phyloP scores from a whole-genome alignment of 148 eudicot species.

The Bassia scoparia region DNA sequence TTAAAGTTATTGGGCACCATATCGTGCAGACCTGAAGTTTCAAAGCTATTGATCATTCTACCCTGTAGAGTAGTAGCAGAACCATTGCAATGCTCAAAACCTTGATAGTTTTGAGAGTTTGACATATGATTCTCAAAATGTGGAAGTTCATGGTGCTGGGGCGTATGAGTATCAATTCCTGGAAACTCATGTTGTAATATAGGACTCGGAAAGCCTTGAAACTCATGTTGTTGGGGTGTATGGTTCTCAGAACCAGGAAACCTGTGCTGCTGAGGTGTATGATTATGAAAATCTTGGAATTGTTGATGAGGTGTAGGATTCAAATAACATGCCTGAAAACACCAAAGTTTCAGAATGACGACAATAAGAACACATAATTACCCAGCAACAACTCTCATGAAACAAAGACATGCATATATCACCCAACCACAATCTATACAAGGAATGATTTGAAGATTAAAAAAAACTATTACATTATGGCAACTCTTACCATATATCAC shows the following conservation, averaged over 20 bases:
- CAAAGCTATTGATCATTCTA: slow-evolving; percentile 21
- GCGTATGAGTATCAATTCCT: slow-evolving; percentile 20
- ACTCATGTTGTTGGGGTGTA: slow-evolving; percentile 23
- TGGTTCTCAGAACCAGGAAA: slow-evolving; percentile 27
- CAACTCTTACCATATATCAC: too few species aligned
- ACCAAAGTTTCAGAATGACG: background rate
- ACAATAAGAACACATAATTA: background rate
- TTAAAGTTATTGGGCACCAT: slow-evolving; percentile 23
- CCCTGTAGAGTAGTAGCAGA: slow-evolving; percentile 21
- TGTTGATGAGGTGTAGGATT: slow-evolving; percentile 26
- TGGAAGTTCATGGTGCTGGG: slow-evolving; percentile 22
- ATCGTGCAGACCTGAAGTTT: slow-evolving; percentile 30
- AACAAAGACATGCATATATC: background rate
- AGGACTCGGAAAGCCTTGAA: slow-evolving; percentile 23
- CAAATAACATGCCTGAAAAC: slow-evolving; percentile 26
- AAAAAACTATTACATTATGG: background rate
- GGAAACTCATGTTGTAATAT: slow-evolving; percentile 23
- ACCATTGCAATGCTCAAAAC: slow-evolving; percentile 26
- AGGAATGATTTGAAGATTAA: too few species aligned
- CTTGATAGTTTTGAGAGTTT: slow-evolving; percentile 29
- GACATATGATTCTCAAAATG: slow-evolving; percentile 15
- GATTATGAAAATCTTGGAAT: slow-evolving; percentile 27
- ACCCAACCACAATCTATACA: background rate
- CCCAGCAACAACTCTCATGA: background rate
- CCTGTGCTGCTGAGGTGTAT: slow-evolving; percentile 14